Conservation (phyloP, 2,329 filamentous ascomycete species). For the Aureobasidium namibiae region DNA sequence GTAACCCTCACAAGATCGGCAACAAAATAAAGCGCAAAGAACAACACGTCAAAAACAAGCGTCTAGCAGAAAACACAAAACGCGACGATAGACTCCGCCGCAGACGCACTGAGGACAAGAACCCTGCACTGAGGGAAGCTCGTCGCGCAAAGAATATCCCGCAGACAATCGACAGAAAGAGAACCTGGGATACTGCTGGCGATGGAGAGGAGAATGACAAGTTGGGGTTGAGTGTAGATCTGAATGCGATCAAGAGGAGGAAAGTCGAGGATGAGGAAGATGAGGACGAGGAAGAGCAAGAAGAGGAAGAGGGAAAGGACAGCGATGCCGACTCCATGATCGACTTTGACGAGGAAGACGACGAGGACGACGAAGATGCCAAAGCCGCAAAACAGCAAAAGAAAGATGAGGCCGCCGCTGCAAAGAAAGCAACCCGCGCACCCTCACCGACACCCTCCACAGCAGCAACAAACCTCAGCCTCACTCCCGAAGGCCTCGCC, state of each 20-base stretch:
- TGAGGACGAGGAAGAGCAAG: conserved; percentile 37
- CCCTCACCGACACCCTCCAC: conserved; percentile 49
- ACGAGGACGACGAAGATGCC: conserved; percentile 34
- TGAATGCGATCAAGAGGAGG: conserved; percentile 37
- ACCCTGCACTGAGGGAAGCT: conserved; percentile 66
- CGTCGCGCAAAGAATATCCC: conserved; percentile 73
- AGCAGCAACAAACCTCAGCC: conserved; percentile 50
- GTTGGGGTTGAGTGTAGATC: conserved; percentile 36
- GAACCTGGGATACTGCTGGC: conserved; percentile 65
- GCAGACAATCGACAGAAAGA: conserved; percentile 74
- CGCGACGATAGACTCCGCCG: conserved; percentile 69
- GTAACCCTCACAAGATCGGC: conserved; percentile 25
- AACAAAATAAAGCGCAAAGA: conserved; percentile 67
- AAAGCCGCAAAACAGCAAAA: conserved; percentile 15
- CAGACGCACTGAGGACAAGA: conserved; percentile 76
- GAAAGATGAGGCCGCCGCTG: conserved; percentile 20
- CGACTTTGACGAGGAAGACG: conserved; percentile 50
- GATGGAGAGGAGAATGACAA: conserved; percentile 33
- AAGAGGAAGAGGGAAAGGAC: conserved; percentile 38
- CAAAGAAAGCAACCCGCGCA: conserved; percentile 27
- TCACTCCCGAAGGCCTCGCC: conserved; percentile 53
- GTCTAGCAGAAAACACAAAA: conserved; percentile 61
- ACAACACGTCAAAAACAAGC: conserved; percentile 74
- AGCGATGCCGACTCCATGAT: conserved; percentile 72
- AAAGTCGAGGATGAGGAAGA: conserved; percentile 32